Base-by-base conservation (phyloP, 2,329 filamentous ascomycete species). In the Fusarium caatingaense region DNA sequence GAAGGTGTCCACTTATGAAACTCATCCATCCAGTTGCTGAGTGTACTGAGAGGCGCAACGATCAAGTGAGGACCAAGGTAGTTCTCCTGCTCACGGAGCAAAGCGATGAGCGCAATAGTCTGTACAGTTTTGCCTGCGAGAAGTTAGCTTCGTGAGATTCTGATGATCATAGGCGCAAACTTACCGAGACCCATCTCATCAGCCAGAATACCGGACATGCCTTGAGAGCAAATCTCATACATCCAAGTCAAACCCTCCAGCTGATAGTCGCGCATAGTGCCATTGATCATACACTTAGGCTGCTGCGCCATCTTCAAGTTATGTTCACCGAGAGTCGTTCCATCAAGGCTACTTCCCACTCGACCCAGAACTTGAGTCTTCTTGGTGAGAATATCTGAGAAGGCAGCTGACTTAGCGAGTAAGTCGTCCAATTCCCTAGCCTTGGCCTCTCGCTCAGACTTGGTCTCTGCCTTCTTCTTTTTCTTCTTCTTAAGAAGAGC, bases 11-110 rank as follows among this genome's bases (percentile, higher is more conserved):
- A 99, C 73, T 91, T 92, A 34, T 90, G 86, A 72, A 98, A 98
- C 76, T 99, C 96, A 44, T 96, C 92, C 44, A 97, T 91, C 96
- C 96, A 99, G 77, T 98, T 99, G 41, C 92, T 94, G 0, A 98
- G 86, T 0, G 96, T 98, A 76, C 94, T 98, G 6, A 98, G 81
- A 0, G 96, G 96, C 0, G 94, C 94, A 9, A 96, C 91, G 56
- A 99, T 93, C 23, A 99, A 81, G 76, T 98, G 97, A 0, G 96
- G 96, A 0, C 96, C 96, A 3, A 88, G 82, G 54, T 96, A 94
- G 9, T 90, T 87, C 49, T 95, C 93, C 71, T 95, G 91, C 74
- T 98, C 94, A 71, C 95, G 90, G 16, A 98, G 83, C 65, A 97
- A 89, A 0, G 95, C 95, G 41, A 97, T 90, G 67, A 97, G 86